Evolutionary conservation across 192 early-diverging fungal species (phyloP), one percentile per base, ranked within the genome.

Genomic region (Backusella mclennaniae): DNA sequence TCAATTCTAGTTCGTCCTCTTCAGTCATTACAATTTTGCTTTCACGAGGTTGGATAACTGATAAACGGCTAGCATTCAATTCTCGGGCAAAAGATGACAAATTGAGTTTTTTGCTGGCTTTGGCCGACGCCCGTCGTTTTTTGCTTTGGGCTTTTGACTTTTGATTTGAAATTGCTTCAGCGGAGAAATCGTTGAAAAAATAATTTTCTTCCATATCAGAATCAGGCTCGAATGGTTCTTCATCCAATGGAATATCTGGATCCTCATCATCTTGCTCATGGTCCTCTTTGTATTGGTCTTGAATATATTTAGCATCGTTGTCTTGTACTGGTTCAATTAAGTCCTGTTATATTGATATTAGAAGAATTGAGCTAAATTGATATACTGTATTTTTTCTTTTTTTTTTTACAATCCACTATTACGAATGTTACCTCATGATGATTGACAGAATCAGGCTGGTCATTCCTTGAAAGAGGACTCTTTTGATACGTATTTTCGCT

Each of bases 111-210:
- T 68, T 70, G 11, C 39, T 56, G 15, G 67, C 46, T 66, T 67
- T 75, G 1, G 23, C 67, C 3, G 63, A 19, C 3, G 63, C 17
- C 1, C 35, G 70, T 41, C 42, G 42, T 19, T 26, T 26, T 44
- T 49, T 26, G 12, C 19, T 49, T 17, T 49, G 35, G 21, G 29
- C n/a, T 29, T 71, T 71, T 5, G 11, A 31, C 12, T 69, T 39
- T 31, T 26, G 17, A 17, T 6, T 69, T 29, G 56, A 63, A 63
- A 63, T 1, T 36, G 35, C 21, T 19, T 76, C 75, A 12, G 69
- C 46, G 0, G 75, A 69, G 68, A 80, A 80, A 35, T 80, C 79
- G 4, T 80, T 71, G 17, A 80, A 76, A 38, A 80, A 80, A 23
- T 49, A 76, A 26, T 80, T 68, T 52, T 80, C 79, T 36, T 80